Evolutionary conservation across 2,329 filamentous ascomycete genomes (phyloP).

Genomic region (Botrytis cinerea): DNA sequence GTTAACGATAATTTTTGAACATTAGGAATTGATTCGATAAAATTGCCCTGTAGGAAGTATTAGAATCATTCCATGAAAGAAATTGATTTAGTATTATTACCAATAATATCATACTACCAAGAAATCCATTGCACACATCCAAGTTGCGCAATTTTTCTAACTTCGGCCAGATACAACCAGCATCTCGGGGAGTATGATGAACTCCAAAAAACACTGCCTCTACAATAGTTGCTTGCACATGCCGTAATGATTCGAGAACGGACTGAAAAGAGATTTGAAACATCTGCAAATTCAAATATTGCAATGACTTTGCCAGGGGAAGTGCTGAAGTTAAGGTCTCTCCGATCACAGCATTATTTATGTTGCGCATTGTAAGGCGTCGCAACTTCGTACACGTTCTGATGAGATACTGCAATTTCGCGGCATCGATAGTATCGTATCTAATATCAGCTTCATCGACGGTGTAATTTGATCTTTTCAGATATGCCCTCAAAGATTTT

Average conservation of each 20-base stretch:
- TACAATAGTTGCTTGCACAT: slow-evolving; percentile 30
- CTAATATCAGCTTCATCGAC: slow-evolving; percentile 35
- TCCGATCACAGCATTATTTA: slow-evolving; percentile 31
- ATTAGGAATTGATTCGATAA: slow-evolving; percentile 8
- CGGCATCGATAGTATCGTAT: slow-evolving; percentile 29
- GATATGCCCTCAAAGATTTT: slow-evolving; percentile 34
- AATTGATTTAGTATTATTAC: not conserved
- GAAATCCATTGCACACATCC: slow-evolving; percentile 2
- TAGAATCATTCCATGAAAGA: not conserved
- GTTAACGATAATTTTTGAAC: slow-evolving; percentile 12
- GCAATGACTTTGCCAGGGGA: slow-evolving; percentile 30
- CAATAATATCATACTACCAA: not conserved
- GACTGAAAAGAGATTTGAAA: slow-evolving; percentile 30
- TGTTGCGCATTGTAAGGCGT: slow-evolving; percentile 34
- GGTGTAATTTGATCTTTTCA: slow-evolving; percentile 39
- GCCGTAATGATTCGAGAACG: slow-evolving; percentile 27
- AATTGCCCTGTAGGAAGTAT: not conserved
- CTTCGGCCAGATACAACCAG: slow-evolving; percentile 15
- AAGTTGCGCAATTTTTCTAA: slow-evolving; percentile 31
- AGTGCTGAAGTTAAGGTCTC: slow-evolving; percentile 34
- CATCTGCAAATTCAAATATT: slow-evolving; percentile 27
- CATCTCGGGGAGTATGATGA: slow-evolving; percentile 14
- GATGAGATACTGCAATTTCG: slow-evolving; percentile 34
- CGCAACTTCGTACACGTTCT: slow-evolving; percentile 36
- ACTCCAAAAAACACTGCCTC: slow-evolving; percentile 30